These are phyloP conservation scores for Pterocarpus santalinus DNA, from an alignment of 306 rosid species.

Conservation along the genomic window DNA sequence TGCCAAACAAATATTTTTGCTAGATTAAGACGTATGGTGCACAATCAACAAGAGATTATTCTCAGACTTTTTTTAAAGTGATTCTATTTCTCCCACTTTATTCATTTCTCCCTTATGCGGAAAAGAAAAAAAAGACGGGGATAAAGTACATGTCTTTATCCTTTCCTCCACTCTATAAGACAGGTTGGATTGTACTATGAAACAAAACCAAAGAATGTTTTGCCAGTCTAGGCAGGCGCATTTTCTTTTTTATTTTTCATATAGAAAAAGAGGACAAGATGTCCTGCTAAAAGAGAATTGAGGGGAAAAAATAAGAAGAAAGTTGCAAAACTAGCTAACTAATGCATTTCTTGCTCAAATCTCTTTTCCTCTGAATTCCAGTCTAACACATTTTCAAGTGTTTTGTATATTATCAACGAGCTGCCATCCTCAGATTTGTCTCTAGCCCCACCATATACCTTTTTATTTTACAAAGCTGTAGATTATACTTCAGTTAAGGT, in stretches of 20 bases:
- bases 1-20: slow-evolving; percentile 46
- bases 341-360: too few relatives aligned
- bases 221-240: background rate
- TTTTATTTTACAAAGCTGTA: too few relatives aligned
- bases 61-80: background rate
- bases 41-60: slow-evolving; percentile 29
- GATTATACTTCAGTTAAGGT: too few relatives aligned
- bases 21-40: slow-evolving; percentile 28
- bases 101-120: background rate
- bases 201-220: background rate
- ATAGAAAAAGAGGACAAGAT: background rate
- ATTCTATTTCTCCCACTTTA: background rate
- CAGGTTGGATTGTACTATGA: background rate
- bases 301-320: too few relatives aligned
- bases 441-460: too few relatives aligned
- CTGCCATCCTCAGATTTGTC: too few relatives aligned
- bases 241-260: background rate
- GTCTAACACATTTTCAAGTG: too few relatives aligned
- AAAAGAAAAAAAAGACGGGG: background rate
- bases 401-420: too few relatives aligned
- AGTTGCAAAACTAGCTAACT: too few relatives aligned
- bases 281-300: too few relatives aligned
- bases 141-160: background rate
- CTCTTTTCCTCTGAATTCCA: too few relatives aligned
- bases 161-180: background rate